Conservation (phyloP, 345 rosid species). For the Rhizophora apiculata region DNA sequence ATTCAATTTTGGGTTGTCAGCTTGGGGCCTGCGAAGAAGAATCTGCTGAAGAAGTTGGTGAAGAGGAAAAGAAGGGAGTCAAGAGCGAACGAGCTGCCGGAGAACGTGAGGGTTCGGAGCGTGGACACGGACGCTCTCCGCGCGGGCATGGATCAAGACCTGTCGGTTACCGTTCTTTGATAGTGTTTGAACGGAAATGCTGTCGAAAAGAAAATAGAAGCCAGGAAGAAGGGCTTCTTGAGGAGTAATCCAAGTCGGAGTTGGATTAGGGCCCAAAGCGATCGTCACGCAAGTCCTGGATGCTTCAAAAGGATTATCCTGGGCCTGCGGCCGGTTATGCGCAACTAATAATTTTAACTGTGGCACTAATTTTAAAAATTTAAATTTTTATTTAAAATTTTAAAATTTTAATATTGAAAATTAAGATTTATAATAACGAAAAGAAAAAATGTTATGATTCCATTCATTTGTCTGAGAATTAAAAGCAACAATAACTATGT, state of each 20-base stretch:
- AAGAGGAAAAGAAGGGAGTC: slow-evolving; percentile 22
- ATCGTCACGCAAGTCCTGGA: no score
- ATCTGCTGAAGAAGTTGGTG: background rate
- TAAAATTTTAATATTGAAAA: no score
- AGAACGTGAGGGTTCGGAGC: slow-evolving; percentile 38
- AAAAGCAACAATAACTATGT: no score
- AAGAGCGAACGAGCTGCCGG: slow-evolving; percentile 59
- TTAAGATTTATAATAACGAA: no score
- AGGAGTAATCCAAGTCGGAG: background rate
- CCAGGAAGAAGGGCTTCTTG: background rate
- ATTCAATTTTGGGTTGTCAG: slow-evolving; percentile 32
- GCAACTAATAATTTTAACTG: no score
- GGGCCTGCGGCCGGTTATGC: no score
- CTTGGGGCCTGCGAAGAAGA: slow-evolving; percentile 8
- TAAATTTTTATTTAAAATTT: no score
- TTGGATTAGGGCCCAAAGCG: background rate
- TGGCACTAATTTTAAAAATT: no score
- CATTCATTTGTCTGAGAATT: no score
- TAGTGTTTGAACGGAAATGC: slow-evolving; percentile 8
- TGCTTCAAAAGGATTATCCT: no score
- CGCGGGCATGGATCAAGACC: slow-evolving; percentile 43
- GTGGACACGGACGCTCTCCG: slow-evolving; percentile 49
- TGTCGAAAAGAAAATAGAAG: background rate
- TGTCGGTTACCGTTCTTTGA: no score
- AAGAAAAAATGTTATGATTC: no score